Base-by-base conservation (phyloP, 192 early-diverging fungal species). In the Dissophora globulifera region DNA sequence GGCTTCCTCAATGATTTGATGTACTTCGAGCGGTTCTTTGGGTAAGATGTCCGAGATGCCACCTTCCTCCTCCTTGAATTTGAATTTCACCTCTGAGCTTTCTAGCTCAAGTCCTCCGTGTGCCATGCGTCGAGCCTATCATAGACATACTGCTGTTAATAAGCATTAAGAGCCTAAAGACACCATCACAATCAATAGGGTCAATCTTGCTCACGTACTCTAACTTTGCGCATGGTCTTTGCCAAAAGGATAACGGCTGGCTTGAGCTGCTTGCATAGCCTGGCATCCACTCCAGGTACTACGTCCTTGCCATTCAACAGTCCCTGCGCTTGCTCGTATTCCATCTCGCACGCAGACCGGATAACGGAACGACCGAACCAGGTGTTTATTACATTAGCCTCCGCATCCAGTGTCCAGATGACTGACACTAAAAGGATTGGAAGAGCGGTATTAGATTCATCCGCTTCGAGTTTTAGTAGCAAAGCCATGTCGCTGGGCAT, bases 311-410 rank as follows among this genome's bases (percentile, higher is more conserved):
- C 88, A 58, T 92, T 83, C 64, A 93, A 58, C 26, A 93, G 58
- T 11, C 84, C 82, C 66, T 93, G 92, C 15, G 92, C 92, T 57
- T 92, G 90, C 57, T 88, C 88, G 56, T 93, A 93, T 48, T 86
- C 84, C 88, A 93, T 88, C 50, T 91, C 92, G 64, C 85, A 87
- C 1, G 85, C 78, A 6, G 92, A 93, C n/a, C 88, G 84, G 46
- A 93, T 91, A 12, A 90, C 75, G 16, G 91, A 83, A 30, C 91
- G 82, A 12, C 92, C 92, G 66, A 87, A 93, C 92, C 92, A 93
- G 7, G 83, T 81, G n/a, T 62, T 50, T n/a, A 81, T 12, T 2
- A 86, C 80, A 32, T 84, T 81, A 13, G 80, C 87, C 8, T 56
- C 69, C 7, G 50, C 54, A 53, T 91, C 91, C 60, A 93, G 42